Percentiles rank a stretch among this genome's conserved stretches.
These are phyloP conservation scores for Wickerhamiella spandovensis DNA, from an alignment of 805 yeast genomes.

Conservation along the genomic window DNA sequence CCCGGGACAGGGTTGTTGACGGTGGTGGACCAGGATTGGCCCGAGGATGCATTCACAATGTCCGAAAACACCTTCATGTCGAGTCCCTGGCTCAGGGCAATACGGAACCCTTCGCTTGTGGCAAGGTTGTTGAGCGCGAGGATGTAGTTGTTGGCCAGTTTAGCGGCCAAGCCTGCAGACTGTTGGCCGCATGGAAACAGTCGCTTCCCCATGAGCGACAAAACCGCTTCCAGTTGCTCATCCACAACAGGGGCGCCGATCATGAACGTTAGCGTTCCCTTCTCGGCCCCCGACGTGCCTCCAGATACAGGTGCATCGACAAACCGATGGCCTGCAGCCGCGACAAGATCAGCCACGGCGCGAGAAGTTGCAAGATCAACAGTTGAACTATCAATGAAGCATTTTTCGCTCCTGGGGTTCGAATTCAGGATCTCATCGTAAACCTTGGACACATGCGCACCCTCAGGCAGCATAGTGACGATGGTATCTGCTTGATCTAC, in stretches of 20 bases:
- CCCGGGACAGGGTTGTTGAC: conserved; percentile 43
- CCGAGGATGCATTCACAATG: conserved; percentile 38
- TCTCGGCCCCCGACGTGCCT: conserved; percentile 41
- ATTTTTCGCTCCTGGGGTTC: conserved; percentile 10
- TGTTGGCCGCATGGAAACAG: conserved; percentile 39
- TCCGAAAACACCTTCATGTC: conserved; percentile 35
- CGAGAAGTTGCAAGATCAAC: conserved; percentile 37
- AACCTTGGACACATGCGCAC: conserved; percentile 34
- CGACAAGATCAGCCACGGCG: conserved; percentile 27
- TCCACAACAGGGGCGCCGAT: conserved; percentile 29
- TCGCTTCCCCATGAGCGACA: conserved; percentile 35
- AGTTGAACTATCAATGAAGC: conserved; percentile 39
- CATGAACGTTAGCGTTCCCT: conserved; percentile 41
- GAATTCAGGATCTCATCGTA: conserved; percentile 28
- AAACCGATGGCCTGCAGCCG: conserved; percentile 21
- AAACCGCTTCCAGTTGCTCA: conserved; percentile 8
- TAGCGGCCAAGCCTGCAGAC: conserved; percentile 43
- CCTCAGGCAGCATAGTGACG: conserved; percentile 44
- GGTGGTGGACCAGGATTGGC: conserved; percentile 41
- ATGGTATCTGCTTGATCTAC: conserved; percentile 23
- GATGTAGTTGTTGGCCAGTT: conserved; percentile 39
- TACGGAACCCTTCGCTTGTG: conserved; percentile 40
- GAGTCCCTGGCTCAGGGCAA: conserved; percentile 37
- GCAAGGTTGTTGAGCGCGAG: conserved; percentile 42
- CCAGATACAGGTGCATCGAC: conserved; percentile 47